Base-by-base conservation (phyloP, 2,329 filamentous ascomycete species). In the Fusarium falciforme region DNA sequence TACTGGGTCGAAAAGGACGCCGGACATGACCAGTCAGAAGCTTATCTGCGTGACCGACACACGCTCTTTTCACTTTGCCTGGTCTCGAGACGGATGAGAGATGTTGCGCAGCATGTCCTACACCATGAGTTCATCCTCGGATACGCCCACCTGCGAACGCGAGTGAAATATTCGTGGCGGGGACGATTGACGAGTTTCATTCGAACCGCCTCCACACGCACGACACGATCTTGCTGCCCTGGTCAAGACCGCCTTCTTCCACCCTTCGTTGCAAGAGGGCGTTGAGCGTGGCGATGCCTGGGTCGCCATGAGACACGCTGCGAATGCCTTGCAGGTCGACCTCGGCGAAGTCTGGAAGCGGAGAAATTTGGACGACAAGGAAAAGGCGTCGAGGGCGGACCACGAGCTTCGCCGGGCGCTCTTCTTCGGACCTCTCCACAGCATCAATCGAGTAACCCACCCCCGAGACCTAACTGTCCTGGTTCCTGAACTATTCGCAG, bases 101-200 rank as follows among this genome's bases (percentile, higher is more conserved):
- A 59, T 17, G 29, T 65, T 25, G 42, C 65, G 4, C 63, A 71
- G 58, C 42, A 66, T n/a, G 33, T 76, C 31, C 54, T 76, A 22
- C 58, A 71, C 38, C 72, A 76, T 36, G 61, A 73, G 7, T 73
- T 75, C 35, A 52, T 61, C 25, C 35, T 67, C 55, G 61, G 55
- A 16, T 44, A 65, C 11, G 40, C 35, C 25, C 31, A 57, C 60
- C 42, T 33, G 17, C 29, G 25, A 36, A 22, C 12, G 12, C 11
- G 17, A 14, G 16, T 16, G 14, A 52, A 20, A 42, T 66, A 61
- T 14, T 57, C 38, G 3, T 31, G 29, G 29, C 9, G 44, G 2
- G 27, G 49, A 6, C 52, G 52, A 7, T 38, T 71, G 20, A 33
- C 62, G n/a, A 52, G 55, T 9, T 71, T 76, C 17, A 63, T 71